Base-by-base conservation (phyloP, 2,329 filamentous ascomycete genomes). In the Stachybotrys elegans region DNA sequence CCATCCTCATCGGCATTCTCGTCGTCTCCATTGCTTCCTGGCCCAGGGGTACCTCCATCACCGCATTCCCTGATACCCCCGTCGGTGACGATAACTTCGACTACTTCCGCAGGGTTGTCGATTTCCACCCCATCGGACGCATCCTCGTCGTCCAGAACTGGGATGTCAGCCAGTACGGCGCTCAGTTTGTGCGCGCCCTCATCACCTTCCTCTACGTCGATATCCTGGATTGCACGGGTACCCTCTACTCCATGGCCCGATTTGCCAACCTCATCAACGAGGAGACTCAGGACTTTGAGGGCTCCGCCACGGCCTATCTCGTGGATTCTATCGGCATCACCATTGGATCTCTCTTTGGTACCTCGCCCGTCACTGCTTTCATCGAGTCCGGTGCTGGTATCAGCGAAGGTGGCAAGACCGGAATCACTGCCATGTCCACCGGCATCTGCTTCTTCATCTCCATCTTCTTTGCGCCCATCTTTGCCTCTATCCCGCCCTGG, bases 11-110 rank as follows among this genome's bases (percentile, higher is more conserved):
- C 22, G 87, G 87, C 9, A 92, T 92, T 42, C 62, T 87, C 19
- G 72, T 92, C 12, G 86, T 91, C 16, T 87, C 83, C 27, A 84
- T 91, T 60, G 86, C 89, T 58, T 91, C 86, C 11, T 92, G 87
- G 87, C 87, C 87, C 1, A 77, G 86, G 21, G 68, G 71, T 5
- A 90, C 86, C 0, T 59, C 73, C 0, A 79, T 92, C 39, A 90
- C 87, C 2, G 87, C 84, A 62, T 92, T 92, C 66, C 86, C 87
- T 0, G 70, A 88, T 53, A 85, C 78, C 0, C 57, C 70, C 1
- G 63, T 80, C 3, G 87, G 87, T 34, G 70, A 89, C 58, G 72
- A 73, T 48, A 70, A 69, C 16, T 92, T 91, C 61, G 73, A 89
- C 47, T 89, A 90, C 66, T 92, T 92, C 75, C 86, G 84, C 59